A percentile compares a stretch with the other conserved stretches of the same genome.
These are phyloP conservation scores for Priceomyces melissophilus DNA, from an alignment of 805 yeast species.

Conservation along the genomic window DNA sequence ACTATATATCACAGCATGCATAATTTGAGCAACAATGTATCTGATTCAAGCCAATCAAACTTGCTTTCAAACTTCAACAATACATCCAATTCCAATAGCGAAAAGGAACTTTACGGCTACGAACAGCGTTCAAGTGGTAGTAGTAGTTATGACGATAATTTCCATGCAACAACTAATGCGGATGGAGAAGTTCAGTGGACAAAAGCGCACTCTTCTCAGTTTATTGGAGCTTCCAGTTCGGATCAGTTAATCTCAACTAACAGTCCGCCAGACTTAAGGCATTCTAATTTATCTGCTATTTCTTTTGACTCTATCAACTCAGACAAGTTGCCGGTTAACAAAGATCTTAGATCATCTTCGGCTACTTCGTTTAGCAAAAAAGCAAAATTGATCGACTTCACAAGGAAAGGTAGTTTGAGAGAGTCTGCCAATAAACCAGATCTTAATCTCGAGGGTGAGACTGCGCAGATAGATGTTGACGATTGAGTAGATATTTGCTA, in stretches of 20 bases:
- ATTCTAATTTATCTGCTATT: slow-evolving; percentile 18
- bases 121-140: slow-evolving; percentile 11
- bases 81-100: slow-evolving; percentile 14
- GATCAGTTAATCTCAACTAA: slow-evolving; percentile 9
- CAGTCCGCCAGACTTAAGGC: slow-evolving; percentile 3
- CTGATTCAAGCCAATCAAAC: slow-evolving; percentile 13
- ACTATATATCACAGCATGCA: slow-evolving; percentile 10
- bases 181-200: slow-evolving; percentile 33
- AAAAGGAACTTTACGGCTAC: slow-evolving; percentile 9
- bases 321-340: slow-evolving; percentile 8
- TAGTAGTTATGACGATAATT: slow-evolving; percentile 24
- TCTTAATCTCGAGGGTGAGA: slow-evolving; percentile 27
- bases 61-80: slow-evolving; percentile 17
- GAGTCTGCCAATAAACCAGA: slow-evolving; percentile 36
- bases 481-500: slow-evolving; percentile 24
- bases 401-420: slow-evolving; percentile 41
- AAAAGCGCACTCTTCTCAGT: slow-evolving; percentile 10
- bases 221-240: slow-evolving; percentile 9
- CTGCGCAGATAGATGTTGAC: slow-evolving; percentile 31
- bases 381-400: slow-evolving; percentile 47
- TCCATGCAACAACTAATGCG: slow-evolving; percentile 22
- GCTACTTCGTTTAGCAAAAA: slow-evolving; percentile 18
- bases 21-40: background rate
- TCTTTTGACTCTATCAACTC: slow-evolving; percentile 16
- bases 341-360: slow-evolving; percentile 10